A percentile compares a stretch with the other conserved stretches of the same genome.
Evolutionary conservation across 768 basidiomycete species (phyloP).

Genomic region (Pluteus cervinus): DNA sequence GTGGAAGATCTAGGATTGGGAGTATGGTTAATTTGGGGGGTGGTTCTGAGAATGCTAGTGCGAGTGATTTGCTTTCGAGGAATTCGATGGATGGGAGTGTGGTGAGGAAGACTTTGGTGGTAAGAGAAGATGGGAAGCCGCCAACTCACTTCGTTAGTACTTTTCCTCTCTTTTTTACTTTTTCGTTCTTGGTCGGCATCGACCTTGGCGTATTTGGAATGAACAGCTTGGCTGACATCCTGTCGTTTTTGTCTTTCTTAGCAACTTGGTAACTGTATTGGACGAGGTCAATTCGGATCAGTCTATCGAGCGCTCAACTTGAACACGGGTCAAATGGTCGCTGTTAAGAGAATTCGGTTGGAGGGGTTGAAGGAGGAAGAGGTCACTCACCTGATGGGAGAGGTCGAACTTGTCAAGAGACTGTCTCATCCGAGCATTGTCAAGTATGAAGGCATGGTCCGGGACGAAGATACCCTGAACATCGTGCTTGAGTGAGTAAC

Average conservation of each 20-base stretch:
- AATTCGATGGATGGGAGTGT: slow-evolving; percentile 61
- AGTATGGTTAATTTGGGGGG: slow-evolving; percentile 63
- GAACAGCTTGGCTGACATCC: slow-evolving; percentile 4
- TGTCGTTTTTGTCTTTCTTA: slow-evolving; percentile 28
- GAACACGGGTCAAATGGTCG: slow-evolving; percentile 95
- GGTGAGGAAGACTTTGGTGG: slow-evolving; percentile 62
- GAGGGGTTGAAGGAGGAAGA: slow-evolving; percentile 90
- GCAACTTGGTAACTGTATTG: slow-evolving; percentile 98
- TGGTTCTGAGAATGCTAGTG: slow-evolving; percentile 44
- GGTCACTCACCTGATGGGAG: slow-evolving; percentile 85
- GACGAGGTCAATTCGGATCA: slow-evolving; percentile 93
- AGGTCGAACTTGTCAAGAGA: slow-evolving; percentile 89
- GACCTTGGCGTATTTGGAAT: slow-evolving; percentile 1
- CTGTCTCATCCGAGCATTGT: slow-evolving; percentile 93
- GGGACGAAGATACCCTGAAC: slow-evolving; percentile 83
- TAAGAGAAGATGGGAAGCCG: slow-evolving; percentile 77
- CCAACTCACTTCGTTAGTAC: slow-evolving; percentile 75
- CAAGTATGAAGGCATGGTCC: slow-evolving; percentile 93
- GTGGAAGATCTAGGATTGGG: slow-evolving; percentile 62
- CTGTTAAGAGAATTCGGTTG: slow-evolving; percentile 92
- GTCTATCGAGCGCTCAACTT: slow-evolving; percentile 94
- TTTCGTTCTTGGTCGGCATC: background rate
- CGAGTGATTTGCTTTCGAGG: slow-evolving; percentile 59
- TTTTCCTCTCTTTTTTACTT: slow-evolving; percentile 11
- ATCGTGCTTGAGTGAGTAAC: slow-evolving; percentile 87